Evolutionary conservation across 2,329 filamentous ascomycete genomes (phyloP), one percentile per base, ranked within the genome.

Genomic region (Claviceps pusilla): DNA sequence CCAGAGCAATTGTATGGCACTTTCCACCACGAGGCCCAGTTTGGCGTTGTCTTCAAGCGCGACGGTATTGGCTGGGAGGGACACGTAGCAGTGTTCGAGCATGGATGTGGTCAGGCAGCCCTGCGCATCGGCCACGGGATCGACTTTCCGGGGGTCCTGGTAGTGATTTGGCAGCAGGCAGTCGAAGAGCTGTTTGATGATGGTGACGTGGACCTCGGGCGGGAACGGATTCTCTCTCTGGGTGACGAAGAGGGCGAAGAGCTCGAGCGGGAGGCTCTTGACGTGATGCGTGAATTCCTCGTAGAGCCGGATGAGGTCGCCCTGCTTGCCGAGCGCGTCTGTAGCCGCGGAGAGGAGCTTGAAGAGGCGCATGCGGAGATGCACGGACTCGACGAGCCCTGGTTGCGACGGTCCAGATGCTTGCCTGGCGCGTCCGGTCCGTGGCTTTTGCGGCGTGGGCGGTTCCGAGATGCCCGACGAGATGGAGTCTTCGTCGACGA

Each of bases 1-100:
- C 67, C 72, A 76, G 3, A 78, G 66, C 7, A 82, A 68, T 48
- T 82, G 74, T 35, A 87, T 62, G 51, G 88, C 67, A 2, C 74
- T 74, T 68, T 91, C 87, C 0, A 89, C 69, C 35, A 86, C 66
- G 10, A 90, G 68, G 2, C 83, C 83, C 42, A 90, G 73, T 64
- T 86, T 86, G 33, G 83, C 82, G 60, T 93, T 90, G 58, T 89
- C 85, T 24, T 79, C 76, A 0, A 77, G 66, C 7, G 73, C 75
- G 14, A 76, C 71, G 0, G 76, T 80, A 56, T 79, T 82, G 1
- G 87, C 84, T 0, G 83, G 73, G 59, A 77, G 82, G 0, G 79
- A 79, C 2, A 89, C 74, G 64, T 82, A 90, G 61, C 82, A 83
- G 47, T 72, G 65, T 62, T 76, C 70, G 46, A 81, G 64, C 58